These are phyloP conservation scores for Sophora flavescens DNA, from an alignment of 306 rosid species.

Conservation along the genomic window DNA sequence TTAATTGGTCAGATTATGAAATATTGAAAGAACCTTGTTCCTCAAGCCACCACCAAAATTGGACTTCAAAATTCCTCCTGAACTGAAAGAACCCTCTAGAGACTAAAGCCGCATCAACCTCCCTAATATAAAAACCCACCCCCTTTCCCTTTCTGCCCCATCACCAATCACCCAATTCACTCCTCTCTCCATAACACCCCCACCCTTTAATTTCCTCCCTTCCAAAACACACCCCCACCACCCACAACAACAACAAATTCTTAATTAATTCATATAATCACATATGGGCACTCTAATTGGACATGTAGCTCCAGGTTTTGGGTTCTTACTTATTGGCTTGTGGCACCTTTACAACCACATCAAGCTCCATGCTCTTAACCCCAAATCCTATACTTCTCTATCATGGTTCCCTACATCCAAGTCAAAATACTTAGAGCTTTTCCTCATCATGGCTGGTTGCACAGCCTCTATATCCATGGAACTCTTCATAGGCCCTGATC, in stretches of 20 bases:
- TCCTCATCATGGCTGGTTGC: conserved; percentile 59
- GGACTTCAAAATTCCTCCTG: background rate
- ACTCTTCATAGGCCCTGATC: conserved; percentile 70
- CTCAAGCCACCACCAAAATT: conserved; percentile 39
- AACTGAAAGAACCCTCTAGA: conserved; percentile 38
- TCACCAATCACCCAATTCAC: background rate
- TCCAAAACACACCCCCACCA: background rate
- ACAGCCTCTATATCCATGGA: conserved; percentile 75
- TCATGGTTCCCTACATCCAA: conserved; percentile 77
- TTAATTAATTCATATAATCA: background rate
- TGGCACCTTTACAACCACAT: conserved; percentile 91
- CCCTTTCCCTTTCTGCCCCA: background rate
- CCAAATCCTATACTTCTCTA: conserved; percentile 54
- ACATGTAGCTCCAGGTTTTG: conserved; percentile 87
- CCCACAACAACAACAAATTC: background rate
- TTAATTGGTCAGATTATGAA: conserved; percentile 24
- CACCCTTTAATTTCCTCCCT: background rate
- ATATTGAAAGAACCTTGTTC: background rate
- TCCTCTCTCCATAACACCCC: background rate
- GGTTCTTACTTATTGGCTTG: conserved; percentile 70
- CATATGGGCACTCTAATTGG: conserved; percentile 81
- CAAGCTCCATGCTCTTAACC: conserved; percentile 62
- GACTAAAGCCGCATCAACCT: background rate
- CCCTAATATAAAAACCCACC: background rate
- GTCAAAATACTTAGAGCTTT: conserved; percentile 65